A percentile compares a stretch with the other conserved stretches of the same genome.
Evolutionary conservation across 768 basidiomycete species (phyloP).

Genomic region (Trametes meyenii): DNA sequence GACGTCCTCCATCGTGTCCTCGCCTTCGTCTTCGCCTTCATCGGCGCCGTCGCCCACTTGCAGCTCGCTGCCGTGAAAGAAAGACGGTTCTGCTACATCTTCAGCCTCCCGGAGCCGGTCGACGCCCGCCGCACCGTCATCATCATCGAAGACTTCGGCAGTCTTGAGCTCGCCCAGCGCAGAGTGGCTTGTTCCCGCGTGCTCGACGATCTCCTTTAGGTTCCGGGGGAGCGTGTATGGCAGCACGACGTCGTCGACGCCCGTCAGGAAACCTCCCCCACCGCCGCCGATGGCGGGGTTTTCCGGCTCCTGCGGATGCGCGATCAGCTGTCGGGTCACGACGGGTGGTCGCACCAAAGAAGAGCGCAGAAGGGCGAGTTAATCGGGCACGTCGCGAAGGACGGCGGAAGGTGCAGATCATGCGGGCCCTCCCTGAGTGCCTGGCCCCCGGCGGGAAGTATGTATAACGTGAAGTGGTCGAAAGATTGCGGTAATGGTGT

Average conservation of each 20-base stretch:
- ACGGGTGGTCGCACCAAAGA: too few species aligned
- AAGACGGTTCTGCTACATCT: neutral
- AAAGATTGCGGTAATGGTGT: too few species aligned
- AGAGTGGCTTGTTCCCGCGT: conserved; percentile 14
- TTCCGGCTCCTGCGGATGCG: conserved; percentile 17
- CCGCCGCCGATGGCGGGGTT: conserved; percentile 20
- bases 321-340: neutral
- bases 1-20: conserved; percentile 30
- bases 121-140: neutral
- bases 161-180: conserved; percentile 17
- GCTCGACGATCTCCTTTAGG: conserved; percentile 34
- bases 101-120: conserved; percentile 18
- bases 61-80: neutral
- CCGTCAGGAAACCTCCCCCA: conserved; percentile 66
- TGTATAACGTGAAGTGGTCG: too few species aligned
- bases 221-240: conserved; percentile 71
- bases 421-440: too few species aligned
- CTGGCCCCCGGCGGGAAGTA: too few species aligned
- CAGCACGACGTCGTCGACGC: conserved; percentile 73
- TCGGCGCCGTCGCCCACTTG: conserved; percentile 29
- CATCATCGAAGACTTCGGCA: neutral
- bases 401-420: too few species aligned
- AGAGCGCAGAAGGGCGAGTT: too few species aligned
- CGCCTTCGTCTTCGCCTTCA: conserved; percentile 32
- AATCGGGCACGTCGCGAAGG: too few species aligned